phyloP scores from a whole-genome alignment of 805 yeast species.

The Candida pseudoglaebosa region DNA sequence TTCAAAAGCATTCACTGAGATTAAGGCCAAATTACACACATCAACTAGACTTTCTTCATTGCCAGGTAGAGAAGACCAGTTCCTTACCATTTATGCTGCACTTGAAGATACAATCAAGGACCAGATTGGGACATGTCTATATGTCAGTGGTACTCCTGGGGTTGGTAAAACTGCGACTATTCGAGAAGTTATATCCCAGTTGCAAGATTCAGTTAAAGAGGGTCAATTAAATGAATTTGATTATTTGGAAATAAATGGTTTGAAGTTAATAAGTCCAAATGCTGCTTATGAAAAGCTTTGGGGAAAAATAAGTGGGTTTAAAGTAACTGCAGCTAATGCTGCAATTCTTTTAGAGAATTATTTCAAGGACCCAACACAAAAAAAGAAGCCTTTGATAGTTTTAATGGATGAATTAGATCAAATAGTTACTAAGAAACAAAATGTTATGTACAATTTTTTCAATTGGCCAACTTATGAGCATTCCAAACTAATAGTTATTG shows the following conservation, averaged over 20 bases:
- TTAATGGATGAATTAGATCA: slow-evolving; percentile 93
- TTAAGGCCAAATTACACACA: slow-evolving; percentile 41
- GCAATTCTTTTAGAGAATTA: slow-evolving; percentile 65
- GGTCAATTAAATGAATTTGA: slow-evolving; percentile 47
- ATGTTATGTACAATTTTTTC: slow-evolving; percentile 90
- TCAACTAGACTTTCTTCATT: slow-evolving; percentile 47
- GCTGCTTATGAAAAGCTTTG: slow-evolving; percentile 80
- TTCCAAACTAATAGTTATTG: slow-evolving; percentile 81
- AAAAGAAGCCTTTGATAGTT: slow-evolving; percentile 59
- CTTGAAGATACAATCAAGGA: slow-evolving; percentile 69
- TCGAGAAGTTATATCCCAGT: slow-evolving; percentile 73
- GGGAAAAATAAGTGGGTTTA: slow-evolving; percentile 61
- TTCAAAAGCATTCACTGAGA: slow-evolving; percentile 31
- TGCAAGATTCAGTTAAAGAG: slow-evolving; percentile 35
- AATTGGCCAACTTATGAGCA: slow-evolving; percentile 90
- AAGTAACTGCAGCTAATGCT: slow-evolving; percentile 61
- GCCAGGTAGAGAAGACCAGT: slow-evolving; percentile 87
- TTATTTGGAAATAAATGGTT: slow-evolving; percentile 85
- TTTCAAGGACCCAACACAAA: slow-evolving; percentile 41
- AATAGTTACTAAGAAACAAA: slow-evolving; percentile 74
- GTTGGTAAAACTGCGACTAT: slow-evolving; percentile 96
- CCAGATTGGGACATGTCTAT: slow-evolving; percentile 76
- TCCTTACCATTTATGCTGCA: slow-evolving; percentile 60
- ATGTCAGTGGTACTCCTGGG: slow-evolving; percentile 96
- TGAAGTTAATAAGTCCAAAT: slow-evolving; percentile 75